Conservation (phyloP, 306 rosid species). For the Quercus alba region DNA sequence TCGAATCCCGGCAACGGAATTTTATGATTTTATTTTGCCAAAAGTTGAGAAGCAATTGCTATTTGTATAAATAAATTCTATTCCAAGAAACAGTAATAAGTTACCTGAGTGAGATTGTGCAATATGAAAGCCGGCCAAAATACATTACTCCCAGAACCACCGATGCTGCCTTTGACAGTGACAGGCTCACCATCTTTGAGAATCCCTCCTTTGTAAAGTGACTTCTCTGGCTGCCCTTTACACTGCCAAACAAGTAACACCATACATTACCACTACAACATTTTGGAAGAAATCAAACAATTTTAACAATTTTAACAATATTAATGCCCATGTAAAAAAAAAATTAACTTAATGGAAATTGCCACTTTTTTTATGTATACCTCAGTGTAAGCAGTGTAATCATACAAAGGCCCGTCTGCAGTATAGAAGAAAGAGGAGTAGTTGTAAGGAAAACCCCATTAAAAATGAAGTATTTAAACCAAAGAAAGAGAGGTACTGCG, state of each 20-base stretch:
- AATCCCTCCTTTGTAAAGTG: constrained; percentile 74
- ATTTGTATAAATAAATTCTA: not conserved
- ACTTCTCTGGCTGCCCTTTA: constrained; percentile 46
- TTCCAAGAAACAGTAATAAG: constrained; percentile 53
- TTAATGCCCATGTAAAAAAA: too few relatives aligned
- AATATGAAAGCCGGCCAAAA: constrained; percentile 44
- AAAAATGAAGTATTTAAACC: not conserved
- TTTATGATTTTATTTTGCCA: not conserved
- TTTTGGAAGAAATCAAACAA: not conserved
- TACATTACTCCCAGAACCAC: not conserved
- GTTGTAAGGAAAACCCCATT: not conserved
- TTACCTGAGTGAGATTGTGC: constrained; percentile 46
- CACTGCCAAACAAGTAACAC: constrained; percentile 40
- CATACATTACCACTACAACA: not conserved
- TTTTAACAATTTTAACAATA: too few relatives aligned
- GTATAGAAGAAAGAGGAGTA: not conserved
- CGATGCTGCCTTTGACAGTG: not conserved
- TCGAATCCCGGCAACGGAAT: constrained; percentile 80
- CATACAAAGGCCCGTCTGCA: constrained; percentile 88
- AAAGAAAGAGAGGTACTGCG: not conserved
- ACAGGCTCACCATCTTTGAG: constrained; percentile 18
- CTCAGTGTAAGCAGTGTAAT: constrained; percentile 79
- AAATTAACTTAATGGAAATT: not conserved
- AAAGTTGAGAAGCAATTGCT: not conserved
- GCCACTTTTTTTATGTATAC: constrained; percentile 16